Evolutionary conservation across 108 stramenopile genomes (phyloP).

Genomic region (Schizochytrium sp.): DNA sequence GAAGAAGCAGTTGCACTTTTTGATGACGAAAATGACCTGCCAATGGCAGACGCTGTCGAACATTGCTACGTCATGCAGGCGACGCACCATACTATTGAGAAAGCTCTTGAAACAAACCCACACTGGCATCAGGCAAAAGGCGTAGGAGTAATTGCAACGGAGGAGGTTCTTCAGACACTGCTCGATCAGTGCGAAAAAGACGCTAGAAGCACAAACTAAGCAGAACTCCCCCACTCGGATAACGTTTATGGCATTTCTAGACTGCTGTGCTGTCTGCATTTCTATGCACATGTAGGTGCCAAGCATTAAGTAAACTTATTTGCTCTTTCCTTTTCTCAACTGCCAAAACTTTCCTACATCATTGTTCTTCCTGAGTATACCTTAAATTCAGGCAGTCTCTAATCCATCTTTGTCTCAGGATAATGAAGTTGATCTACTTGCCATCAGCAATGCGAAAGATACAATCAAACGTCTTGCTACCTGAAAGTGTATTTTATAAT

Average conservation of each 20-base stretch:
- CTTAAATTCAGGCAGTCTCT: too few relatives aligned
- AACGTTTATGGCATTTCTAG: neutral
- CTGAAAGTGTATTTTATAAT: too few relatives aligned
- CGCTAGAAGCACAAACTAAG: neutral
- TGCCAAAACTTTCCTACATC: too few relatives aligned
- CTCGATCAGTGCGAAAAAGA: neutral
- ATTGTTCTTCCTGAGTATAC: too few relatives aligned
- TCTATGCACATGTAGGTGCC: too few relatives aligned
- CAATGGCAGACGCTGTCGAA: slow-evolving; percentile 13
- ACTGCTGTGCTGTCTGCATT: too few relatives aligned
- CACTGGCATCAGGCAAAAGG: neutral
- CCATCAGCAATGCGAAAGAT: too few relatives aligned
- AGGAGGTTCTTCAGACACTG: neutral
- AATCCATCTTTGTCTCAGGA: too few relatives aligned
- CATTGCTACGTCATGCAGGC: slow-evolving; percentile 40
- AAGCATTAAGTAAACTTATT: too few relatives aligned
- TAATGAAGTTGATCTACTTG: too few relatives aligned
- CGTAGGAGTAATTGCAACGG: slow-evolving; percentile 45
- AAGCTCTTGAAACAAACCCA: neutral
- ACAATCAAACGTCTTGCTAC: too few relatives aligned
- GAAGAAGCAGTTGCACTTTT: neutral
- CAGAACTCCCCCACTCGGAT: neutral
- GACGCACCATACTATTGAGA: neutral
- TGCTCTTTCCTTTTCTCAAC: too few relatives aligned
- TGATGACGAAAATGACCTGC: slow-evolving; percentile 57